Evolutionary conservation across 768 basidiomycete genomes (phyloP).

Genomic region (Lentinula sp.): DNA sequence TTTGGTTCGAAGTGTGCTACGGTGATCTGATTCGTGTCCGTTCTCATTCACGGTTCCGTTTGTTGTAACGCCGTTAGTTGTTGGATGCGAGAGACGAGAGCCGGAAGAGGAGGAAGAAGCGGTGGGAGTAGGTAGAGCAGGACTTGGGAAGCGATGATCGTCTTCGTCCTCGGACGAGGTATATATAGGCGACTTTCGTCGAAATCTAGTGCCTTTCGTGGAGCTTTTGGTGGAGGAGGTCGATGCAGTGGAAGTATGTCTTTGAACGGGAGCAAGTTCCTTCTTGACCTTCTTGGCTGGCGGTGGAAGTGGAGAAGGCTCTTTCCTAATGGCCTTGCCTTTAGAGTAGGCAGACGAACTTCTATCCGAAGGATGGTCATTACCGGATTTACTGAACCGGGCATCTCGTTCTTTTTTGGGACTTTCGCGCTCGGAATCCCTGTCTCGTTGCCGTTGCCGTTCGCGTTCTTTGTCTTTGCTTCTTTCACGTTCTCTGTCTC

Average conservation of each 20-base stretch:
- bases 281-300: constrained; percentile 26
- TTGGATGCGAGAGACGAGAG: constrained; percentile 23
- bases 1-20: constrained; percentile 37
- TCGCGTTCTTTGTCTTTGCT: not conserved
- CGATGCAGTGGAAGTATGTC: constrained; percentile 15
- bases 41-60: not conserved
- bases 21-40: constrained; percentile 30
- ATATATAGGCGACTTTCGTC: constrained; percentile 56
- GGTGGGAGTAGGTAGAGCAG: constrained; percentile 19
- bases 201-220: constrained; percentile 23
- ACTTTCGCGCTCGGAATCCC: not conserved
- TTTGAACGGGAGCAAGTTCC: constrained; percentile 22
- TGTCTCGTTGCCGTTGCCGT: not conserved
- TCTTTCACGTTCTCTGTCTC: not conserved
- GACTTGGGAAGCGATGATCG: constrained; percentile 23
- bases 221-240: constrained; percentile 12
- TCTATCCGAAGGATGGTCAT: constrained; percentile 3
- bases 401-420: constrained; percentile 7
- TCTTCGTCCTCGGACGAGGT: constrained; percentile 64
- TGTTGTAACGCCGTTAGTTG: constrained; percentile 25
- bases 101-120: constrained; percentile 13
- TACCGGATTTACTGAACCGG: constrained; percentile 11
- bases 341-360: constrained; percentile 4
- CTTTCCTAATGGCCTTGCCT: constrained; percentile 1
- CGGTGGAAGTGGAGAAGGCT: constrained; percentile 12